A percentile compares a stretch with the other conserved stretches of the same genome.
These are phyloP conservation scores for Colletotrichum gloeosporioides DNA, from an alignment of 2,329 filamentous ascomycete species.

Conservation along the genomic window DNA sequence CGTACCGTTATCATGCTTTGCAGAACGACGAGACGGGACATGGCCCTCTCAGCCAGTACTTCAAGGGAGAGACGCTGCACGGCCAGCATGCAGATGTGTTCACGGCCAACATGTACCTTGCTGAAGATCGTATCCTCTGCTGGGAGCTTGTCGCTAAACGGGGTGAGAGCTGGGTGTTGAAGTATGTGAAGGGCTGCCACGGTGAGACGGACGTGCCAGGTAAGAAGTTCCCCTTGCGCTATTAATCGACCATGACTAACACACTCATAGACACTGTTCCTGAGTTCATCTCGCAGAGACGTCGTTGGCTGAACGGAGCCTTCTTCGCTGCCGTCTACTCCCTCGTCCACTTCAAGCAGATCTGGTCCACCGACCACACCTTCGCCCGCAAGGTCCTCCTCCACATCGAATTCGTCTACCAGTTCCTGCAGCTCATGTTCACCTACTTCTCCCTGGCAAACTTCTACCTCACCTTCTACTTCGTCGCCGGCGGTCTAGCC, in stretches of 20 bases:
- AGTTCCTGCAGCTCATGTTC: constrained; percentile 90
- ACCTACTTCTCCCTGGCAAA: constrained; percentile 98
- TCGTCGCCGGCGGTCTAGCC: constrained; percentile 88
- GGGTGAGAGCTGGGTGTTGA: constrained; percentile 94
- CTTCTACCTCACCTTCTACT: constrained; percentile 99
- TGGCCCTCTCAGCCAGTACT: constrained; percentile 95
- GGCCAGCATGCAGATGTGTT: constrained; percentile 97
- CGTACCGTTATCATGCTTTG: constrained; percentile 93
- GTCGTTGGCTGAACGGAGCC: constrained; percentile 96
- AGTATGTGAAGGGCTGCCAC: constrained; percentile 95
- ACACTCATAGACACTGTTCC: constrained; percentile 77
- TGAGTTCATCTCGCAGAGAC: constrained; percentile 95
- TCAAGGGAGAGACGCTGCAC: constrained; percentile 97
- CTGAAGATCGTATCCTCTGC: constrained; percentile 88
- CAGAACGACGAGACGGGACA: constrained; percentile 97
- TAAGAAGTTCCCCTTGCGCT: constrained; percentile 51
- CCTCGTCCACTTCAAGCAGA: constrained; percentile 90
- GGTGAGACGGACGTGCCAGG: constrained; percentile 98
- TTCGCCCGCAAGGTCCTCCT: constrained; percentile 87
- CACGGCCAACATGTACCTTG: constrained; percentile 94
- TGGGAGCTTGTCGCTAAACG: constrained; percentile 97
- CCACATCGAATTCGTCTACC: constrained; percentile 95
- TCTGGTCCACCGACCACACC: constrained; percentile 93
- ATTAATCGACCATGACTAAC: constrained; percentile 19
- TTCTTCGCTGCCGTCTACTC: constrained; percentile 99